These are phyloP conservation scores for Lentinula boryana DNA, from an alignment of 768 basidiomycete species.

Conservation along the genomic window DNA sequence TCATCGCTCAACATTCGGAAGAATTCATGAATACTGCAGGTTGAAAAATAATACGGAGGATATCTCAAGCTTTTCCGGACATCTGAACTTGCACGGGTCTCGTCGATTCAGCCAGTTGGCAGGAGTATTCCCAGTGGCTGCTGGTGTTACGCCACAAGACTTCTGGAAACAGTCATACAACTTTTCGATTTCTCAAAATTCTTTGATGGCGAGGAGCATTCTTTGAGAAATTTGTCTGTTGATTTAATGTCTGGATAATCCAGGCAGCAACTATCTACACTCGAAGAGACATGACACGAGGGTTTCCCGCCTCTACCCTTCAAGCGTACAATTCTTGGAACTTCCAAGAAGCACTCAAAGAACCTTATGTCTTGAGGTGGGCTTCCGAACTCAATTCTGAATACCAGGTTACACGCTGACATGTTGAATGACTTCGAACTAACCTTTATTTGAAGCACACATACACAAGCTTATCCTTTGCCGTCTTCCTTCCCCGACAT, in stretches of 20 bases:
- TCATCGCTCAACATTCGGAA: neutral
- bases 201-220: constrained; percentile 1
- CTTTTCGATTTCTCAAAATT: constrained; percentile 31
- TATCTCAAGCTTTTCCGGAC: constrained; percentile 37
- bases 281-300: constrained; percentile 53
- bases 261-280: constrained; percentile 22
- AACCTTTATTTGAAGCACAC: constrained; percentile 27
- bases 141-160: constrained; percentile 15
- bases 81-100: constrained; percentile 49
- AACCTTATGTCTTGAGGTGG: constrained; percentile 32
- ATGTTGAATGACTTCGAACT: neutral
- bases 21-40: constrained; percentile 17
- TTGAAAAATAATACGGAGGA: constrained; percentile 23
- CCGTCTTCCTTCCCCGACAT: constrained; percentile 55
- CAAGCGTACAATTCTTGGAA: constrained; percentile 34
- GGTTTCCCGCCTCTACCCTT: constrained; percentile 36
- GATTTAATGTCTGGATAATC: neutral
- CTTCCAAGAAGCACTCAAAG: constrained; percentile 16
- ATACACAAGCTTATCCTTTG: constrained; percentile 48
- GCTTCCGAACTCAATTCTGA: constrained; percentile 7
- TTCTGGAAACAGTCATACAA: constrained; percentile 25
- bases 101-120: constrained; percentile 47
- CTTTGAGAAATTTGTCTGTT: neutral
- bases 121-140: constrained; percentile 44
- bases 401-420: neutral